Evolutionary conservation across 2,329 filamentous ascomycete species (phyloP), one percentile per base, ranked within the genome.

Genomic region (Alternaria hordeiaustralica): DNA sequence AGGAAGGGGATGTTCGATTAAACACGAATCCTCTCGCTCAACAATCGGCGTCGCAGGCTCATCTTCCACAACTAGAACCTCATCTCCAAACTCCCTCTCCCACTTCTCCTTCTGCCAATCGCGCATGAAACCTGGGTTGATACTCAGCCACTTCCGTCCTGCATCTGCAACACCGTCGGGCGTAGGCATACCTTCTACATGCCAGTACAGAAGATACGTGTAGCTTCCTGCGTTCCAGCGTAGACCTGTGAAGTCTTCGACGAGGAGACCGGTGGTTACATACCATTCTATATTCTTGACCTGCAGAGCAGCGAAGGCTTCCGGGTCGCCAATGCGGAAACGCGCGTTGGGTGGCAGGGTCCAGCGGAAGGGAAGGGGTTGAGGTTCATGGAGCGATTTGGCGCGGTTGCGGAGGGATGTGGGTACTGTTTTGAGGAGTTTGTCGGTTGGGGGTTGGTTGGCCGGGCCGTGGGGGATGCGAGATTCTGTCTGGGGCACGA

Each of bases 191-290:
- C 45, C 28, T 11, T 58, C 56, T 21, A 43, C 46, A 15, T 50
- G 55, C 56, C 56, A 58, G 3, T 36, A 58, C 6, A 58, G 7
- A 15, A 58, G 28, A 26, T 58, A 53, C 5, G 23, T 36, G 18
- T 51, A 58, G 13, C 26, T 41, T 10, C 56, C 56, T 1, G 58
- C 58, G 10, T 45, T 54, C 58, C 58, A 60, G 4, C 41, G n/a
- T 10, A 60, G 15, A 4, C 58, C 58, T 1, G n/a, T 25, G 21
- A 18, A 18, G 7, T 55, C 44, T 25, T 60, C 50, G 2, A 47
- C 30, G 6, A 60, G 43, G 2, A 60, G 2, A 5, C 58, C 58
- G 2, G 58, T 60, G 2, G 58, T 60, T 12, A 50, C 58, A 2
- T 55, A 55, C 58, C 58, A 60, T 10, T 55, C 50, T 3, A 60